A percentile compares a stretch with the other conserved stretches of the same genome.
phyloP scores from a whole-genome alignment of 495 filamentous ascomycete species.

The Penicillium maclennaniae region DNA sequence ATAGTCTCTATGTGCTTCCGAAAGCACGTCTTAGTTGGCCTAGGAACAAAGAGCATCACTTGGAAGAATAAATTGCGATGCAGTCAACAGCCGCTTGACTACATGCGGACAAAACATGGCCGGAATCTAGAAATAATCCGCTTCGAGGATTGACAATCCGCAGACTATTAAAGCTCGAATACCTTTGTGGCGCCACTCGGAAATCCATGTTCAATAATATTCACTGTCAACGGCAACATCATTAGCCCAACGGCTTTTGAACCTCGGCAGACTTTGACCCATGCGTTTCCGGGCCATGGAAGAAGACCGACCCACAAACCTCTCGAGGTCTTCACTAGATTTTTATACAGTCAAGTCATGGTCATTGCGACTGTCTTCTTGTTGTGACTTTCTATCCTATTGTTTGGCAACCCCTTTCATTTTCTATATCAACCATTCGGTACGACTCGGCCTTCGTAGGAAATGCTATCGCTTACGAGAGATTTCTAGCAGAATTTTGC shows the following conservation, averaged over 20 bases:
- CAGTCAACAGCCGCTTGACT: too few species aligned
- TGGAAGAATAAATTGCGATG: too few species aligned
- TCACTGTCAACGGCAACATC: not conserved
- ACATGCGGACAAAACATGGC: too few species aligned
- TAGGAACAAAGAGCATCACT: too few species aligned
- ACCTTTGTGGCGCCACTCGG: conserved; percentile 13
- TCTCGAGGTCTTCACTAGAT: conserved; percentile 60
- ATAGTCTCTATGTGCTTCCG: too few species aligned
- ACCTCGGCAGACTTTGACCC: not conserved
- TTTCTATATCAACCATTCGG: conserved; percentile 23
- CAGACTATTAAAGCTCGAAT: not conserved
- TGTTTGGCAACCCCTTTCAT: not conserved
- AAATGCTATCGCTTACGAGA: conserved; percentile 15
- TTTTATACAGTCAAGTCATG: conserved; percentile 53
- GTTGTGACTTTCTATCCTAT: not conserved
- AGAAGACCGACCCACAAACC: conserved; percentile 59
- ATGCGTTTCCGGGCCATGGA: conserved; percentile 35
- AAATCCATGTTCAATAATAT: not conserved
- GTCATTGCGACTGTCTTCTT: conserved; percentile 49
- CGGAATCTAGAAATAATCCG: too few species aligned
- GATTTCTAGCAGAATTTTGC: too few species aligned
- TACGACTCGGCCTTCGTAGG: conserved; percentile 68
- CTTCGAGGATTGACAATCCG: too few species aligned
- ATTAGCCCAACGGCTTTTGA: not conserved
- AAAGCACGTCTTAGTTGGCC: too few species aligned